A percentile compares a stretch with the other conserved stretches of the same genome.
Evolutionary conservation across 1,139 yeast genomes (phyloP).

Genomic region (Suhomyces guaymorum): DNA sequence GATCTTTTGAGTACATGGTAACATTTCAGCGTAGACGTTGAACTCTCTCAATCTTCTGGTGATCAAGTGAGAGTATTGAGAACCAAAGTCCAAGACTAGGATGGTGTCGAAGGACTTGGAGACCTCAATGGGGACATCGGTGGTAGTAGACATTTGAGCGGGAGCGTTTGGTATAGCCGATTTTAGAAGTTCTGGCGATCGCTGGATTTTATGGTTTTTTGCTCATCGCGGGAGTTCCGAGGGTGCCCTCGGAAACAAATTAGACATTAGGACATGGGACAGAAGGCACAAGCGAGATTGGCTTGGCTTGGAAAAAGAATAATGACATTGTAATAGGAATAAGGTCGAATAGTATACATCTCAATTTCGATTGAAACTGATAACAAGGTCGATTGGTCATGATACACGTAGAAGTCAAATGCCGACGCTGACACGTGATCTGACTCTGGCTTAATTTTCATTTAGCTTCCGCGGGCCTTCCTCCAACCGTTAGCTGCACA

Average conservation of each 20-base stretch:
- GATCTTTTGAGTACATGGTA: slow-evolving; percentile 97
- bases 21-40: slow-evolving; percentile 98
- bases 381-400: no score
- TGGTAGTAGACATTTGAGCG: slow-evolving; percentile 12
- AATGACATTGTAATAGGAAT: no score
- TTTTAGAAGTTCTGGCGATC: slow-evolving; percentile 1
- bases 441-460: slow-evolving; percentile 2
- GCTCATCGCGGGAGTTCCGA: slow-evolving; percentile 13
- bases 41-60: slow-evolving; percentile 98
- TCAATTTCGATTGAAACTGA: no score
- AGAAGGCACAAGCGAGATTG: slow-evolving; percentile 8
- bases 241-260: slow-evolving; percentile 2
- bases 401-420: no score
- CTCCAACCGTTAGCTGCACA: not conserved
- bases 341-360: no score
- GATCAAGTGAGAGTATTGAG: slow-evolving; percentile 95
- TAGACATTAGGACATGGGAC: no score
- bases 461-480: no score
- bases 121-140: slow-evolving; percentile 57
- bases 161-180: slow-evolving; percentile 8
- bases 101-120: slow-evolving; percentile 92
- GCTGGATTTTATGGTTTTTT: slow-evolving; percentile 10
- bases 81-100: slow-evolving; percentile 95
- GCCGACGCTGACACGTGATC: slow-evolving; percentile 1
- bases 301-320: no score